Conservation (phyloP, 1,284 basidiomycete genomes). For the Heterobasidion irregulare region DNA sequence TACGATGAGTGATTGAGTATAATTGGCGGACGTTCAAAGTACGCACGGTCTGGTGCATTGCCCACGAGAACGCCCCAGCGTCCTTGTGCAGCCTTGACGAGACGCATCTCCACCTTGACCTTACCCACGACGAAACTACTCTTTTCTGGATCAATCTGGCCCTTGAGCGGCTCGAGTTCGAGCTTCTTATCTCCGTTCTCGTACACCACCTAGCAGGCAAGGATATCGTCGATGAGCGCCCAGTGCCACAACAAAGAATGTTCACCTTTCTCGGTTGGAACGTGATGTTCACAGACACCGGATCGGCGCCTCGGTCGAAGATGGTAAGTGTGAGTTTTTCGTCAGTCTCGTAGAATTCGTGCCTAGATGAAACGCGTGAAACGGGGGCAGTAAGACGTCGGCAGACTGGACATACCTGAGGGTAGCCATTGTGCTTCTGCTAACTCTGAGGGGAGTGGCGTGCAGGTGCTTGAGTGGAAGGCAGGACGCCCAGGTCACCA, state of each 20-base stretch:
- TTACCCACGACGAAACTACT: constrained; percentile 67
- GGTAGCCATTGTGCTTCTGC: constrained; percentile 7
- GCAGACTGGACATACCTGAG: constrained; percentile 6
- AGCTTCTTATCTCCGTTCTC: constrained; percentile 55
- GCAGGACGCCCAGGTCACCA: too few relatives aligned
- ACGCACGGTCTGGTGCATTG: constrained; percentile 66
- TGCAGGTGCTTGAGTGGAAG: not conserved
- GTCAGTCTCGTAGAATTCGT: constrained; percentile 87
- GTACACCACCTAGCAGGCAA: constrained; percentile 41
- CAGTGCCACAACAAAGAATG: not conserved
- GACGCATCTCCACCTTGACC: constrained; percentile 75
- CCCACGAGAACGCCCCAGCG: constrained; percentile 76
- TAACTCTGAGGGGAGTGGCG: not conserved
- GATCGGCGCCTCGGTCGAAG: constrained; percentile 73
- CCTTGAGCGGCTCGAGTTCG: constrained; percentile 69
- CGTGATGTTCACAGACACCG: constrained; percentile 49
- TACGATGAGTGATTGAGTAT: constrained; percentile 22
- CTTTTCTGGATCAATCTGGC: constrained; percentile 62
- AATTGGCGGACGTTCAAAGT: constrained; percentile 6
- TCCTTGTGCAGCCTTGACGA: constrained; percentile 54
- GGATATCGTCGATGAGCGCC: constrained; percentile 1
- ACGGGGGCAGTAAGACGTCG: not conserved
- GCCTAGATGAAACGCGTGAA: constrained; percentile 31
- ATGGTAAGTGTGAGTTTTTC: constrained; percentile 66
- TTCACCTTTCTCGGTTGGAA: constrained; percentile 59